phyloP scores from a whole-genome alignment of 176 grass and related monocot genomes.

The Metroxylon sagu region DNA sequence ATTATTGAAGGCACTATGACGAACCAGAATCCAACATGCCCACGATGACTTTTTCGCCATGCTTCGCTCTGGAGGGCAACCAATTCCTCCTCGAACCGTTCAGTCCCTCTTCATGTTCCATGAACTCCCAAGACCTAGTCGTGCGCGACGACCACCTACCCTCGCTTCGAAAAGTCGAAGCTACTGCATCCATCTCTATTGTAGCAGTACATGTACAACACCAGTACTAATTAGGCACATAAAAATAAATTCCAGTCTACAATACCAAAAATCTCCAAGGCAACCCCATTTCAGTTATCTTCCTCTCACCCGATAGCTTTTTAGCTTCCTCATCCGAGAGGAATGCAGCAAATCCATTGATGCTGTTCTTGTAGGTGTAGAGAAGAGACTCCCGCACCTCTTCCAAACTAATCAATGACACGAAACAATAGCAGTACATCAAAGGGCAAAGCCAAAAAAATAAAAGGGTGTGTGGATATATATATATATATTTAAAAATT shows the following conservation, averaged over 20 bases:
- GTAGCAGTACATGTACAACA: not conserved
- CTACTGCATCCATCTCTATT: constrained; percentile 58
- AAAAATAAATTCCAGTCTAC: not conserved
- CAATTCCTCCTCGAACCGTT: constrained; percentile 1
- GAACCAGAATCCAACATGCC: constrained; percentile 90
- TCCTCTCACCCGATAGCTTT: constrained; percentile 41
- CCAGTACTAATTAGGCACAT: not conserved
- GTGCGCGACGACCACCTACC: constrained; percentile 62
- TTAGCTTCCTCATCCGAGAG: constrained; percentile 52
- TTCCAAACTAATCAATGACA: constrained; percentile 34
- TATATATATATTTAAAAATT: too few species aligned
- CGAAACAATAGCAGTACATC: not conserved
- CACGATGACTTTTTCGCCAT: constrained; percentile 61
- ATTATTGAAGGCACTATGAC: not conserved
- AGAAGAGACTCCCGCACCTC: constrained; percentile 48
- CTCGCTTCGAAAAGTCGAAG: constrained; percentile 52
- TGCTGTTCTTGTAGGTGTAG: constrained; percentile 88
- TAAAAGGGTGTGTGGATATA: too few species aligned
- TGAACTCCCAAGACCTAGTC: constrained; percentile 90
- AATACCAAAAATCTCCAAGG: not conserved
- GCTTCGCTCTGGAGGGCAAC: constrained; percentile 32
- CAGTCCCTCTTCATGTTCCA: constrained; percentile 53
- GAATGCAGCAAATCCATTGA: constrained; percentile 84
- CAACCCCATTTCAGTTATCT: not conserved
- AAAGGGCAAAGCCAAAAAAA: not conserved